Evolutionary conservation across 1,139 yeast species (phyloP), one percentile per base, ranked within the genome.

Genomic region (Ogataea hybrid): DNA sequence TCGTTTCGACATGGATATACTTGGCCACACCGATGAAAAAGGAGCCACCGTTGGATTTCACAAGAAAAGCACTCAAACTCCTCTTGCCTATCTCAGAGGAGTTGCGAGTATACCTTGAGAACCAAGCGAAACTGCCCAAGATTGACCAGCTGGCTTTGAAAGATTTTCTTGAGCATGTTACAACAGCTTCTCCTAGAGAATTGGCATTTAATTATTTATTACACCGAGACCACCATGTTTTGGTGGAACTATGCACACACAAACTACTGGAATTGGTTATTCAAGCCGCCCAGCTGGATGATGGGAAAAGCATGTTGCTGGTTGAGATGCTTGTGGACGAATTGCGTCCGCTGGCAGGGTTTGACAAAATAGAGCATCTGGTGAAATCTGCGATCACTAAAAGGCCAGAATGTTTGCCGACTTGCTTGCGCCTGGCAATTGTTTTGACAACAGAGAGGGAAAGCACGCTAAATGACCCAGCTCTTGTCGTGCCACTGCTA

Each of bases 141-240:
- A 34, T 48, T 6, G 51, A 49, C 31, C 35, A 15, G 11, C 30
- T 46, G 31, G 38, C 53, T 2, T 18, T 48, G 27, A 20, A 35
- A 2, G 53, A 49, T 15, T 49, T 51, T 51, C 32, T 48, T n/a
- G 29, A 16, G 14, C 35, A 23, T 12, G 15, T 41, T 2, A 43
- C 29, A 2, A 12, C 20, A 11, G 14, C 23, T 3, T 16, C 44
- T 11, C 42, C 48, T 1, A 22, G 35, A 6, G 28, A 41, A 17
- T 15, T 47, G 10, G 38, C 44, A 12, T 28, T 43, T 2, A 31
- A 16, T 15, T 39, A 41, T 25, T 22, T 47, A 21, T 17, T 34
- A 15, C 8, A 9, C 20, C 21, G n/a, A 18, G 17, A 10, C 16
- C n/a, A 23, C 12, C 17, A 28, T 2, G 9, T 38, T 17, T 8